Base-by-base conservation (phyloP, 306 rosid species). In the Citrullus colocynthis region DNA sequence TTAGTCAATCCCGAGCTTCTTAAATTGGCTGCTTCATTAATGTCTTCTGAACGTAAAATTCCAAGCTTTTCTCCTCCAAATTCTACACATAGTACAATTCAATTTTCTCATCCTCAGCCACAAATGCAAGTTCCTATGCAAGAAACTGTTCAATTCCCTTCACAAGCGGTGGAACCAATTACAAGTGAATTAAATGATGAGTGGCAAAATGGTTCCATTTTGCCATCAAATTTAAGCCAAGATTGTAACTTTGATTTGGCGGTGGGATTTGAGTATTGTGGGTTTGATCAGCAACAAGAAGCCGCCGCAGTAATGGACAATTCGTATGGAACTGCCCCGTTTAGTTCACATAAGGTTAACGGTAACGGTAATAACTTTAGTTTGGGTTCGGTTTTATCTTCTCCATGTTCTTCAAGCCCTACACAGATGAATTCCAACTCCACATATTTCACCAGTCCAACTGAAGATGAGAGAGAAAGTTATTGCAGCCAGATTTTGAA, bases 401-500 rank as follows among this genome's bases (percentile, higher is more conserved):
- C 99, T 2, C 93, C 98, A 9, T 65, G 28, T 65, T 66, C 64
- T n/a, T 88, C 97, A 14, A 93, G 95, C 71, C 90, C 91, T 36
- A 84, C 90, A 6, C 89, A 84, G 14, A 74, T 91, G 82, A 92
- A 94, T 59, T 95, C 98, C 1, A 92, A 83, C 65, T 95, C 97
- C 2, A 86, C 93, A 1, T 70, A 79, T 55, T 61, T 89, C 67
- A 82, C 81, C 13, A 82, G 90, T 85, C 77, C 77, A 58, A 83
- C 89, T 1, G 97, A 95, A 79, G 99, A 92, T 52, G 99, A 96
- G 78, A 87, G 88, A 61, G 96, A 92, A 59, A 92, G 97, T 88
- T 89, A 92, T 66, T 87, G 90, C 11, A 84, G 89, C 70, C 81
- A 86, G 80, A 83, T 87, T 81, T 81, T 91, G 82, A 83, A 80